Conservation (phyloP, 352 stramenopile species). For the Thalassiosira mediterranea region DNA sequence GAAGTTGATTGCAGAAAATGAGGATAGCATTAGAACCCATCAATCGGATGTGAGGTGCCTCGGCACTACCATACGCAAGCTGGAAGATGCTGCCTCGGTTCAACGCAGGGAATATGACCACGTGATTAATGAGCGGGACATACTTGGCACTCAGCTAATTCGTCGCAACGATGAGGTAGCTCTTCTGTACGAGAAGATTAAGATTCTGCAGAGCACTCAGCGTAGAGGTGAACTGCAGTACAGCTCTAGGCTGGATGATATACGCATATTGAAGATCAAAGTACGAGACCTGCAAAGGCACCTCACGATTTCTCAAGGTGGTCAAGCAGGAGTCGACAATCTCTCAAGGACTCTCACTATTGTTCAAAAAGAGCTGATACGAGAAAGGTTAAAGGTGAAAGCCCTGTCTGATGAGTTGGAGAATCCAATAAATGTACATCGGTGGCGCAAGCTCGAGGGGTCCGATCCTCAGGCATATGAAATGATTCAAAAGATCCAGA, state of each 20-base stretch:
- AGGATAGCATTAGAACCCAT: conserved; percentile 93
- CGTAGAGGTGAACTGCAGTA: conserved; percentile 93
- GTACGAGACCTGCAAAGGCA: conserved; percentile 92
- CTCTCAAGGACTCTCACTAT: conserved; percentile 87
- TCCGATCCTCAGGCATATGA: conserved; percentile 94
- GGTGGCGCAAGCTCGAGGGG: conserved; percentile 96
- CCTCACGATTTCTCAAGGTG: conserved; percentile 89
- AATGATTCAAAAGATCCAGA: conserved; percentile 96
- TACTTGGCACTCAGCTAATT: conserved; percentile 95
- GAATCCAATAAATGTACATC: conserved; percentile 97
- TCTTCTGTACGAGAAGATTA: conserved; percentile 97
- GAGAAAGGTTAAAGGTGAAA: conserved; percentile 97
- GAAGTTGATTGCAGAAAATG: conserved; percentile 87
- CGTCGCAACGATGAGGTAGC: conserved; percentile 95
- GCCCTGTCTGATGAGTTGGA: conserved; percentile 94
- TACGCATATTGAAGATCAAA: conserved; percentile 94
- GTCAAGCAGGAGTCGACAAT: conserved; percentile 86
- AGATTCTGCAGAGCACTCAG: conserved; percentile 94
- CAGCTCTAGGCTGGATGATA: conserved; percentile 88
- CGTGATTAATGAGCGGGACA: conserved; percentile 95
- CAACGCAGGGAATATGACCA: conserved; percentile 96
- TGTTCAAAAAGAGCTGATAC: conserved; percentile 90
- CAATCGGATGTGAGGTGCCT: conserved; percentile 93
- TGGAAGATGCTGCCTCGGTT: conserved; percentile 92
- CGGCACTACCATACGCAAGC: conserved; percentile 89